phyloP scores from a whole-genome alignment of 768 basidiomycete species.

The Mycena filopes region DNA sequence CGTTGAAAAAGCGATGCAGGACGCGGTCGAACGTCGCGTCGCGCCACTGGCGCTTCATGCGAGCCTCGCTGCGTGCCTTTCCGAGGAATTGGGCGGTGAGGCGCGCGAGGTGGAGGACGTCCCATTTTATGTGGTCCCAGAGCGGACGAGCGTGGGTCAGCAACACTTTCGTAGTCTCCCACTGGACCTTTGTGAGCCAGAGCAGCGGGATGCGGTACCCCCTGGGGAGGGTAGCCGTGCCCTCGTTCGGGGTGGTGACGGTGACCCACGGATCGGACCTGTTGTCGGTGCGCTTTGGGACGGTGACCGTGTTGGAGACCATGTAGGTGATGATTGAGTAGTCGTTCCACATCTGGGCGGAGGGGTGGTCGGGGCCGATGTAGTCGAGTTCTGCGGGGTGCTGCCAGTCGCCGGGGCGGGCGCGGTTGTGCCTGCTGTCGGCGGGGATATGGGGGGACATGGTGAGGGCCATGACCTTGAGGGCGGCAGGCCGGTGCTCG shows the following conservation, averaged over 20 bases:
- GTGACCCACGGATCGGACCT: conserved; percentile 31
- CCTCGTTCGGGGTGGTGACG: conserved; percentile 15
- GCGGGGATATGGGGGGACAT: conserved; percentile 24
- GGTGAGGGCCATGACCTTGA: conserved; percentile 28
- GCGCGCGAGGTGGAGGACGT: conserved; percentile 30
- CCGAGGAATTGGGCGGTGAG: conserved; percentile 23
- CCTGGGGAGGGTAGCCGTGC: conserved; percentile 23
- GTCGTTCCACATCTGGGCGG: conserved; percentile 24
- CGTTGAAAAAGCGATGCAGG: conserved; percentile 32
- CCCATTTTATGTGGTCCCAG: conserved; percentile 30
- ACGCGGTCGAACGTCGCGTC: conserved; percentile 28
- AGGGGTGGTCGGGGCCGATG: conserved; percentile 21
- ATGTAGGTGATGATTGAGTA: conserved; percentile 25
- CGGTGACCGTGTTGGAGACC: conserved; percentile 22
- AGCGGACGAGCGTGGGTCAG: conserved; percentile 26
- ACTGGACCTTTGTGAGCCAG: conserved; percentile 27
- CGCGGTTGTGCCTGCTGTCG: conserved; percentile 17
- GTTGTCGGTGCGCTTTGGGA: conserved; percentile 29
- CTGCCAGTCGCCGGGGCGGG: conserved; percentile 4
- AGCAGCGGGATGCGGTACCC: conserved; percentile 33
- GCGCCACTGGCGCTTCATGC: conserved; percentile 32
- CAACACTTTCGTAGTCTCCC: conserved; percentile 29
- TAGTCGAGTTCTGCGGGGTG: conserved; percentile 28
- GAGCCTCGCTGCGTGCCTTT: conserved; percentile 22
- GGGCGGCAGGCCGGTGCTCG: conserved; percentile 7